Evolutionary conservation across 1,139 yeast species (phyloP).

Genomic region (Hanseniaspora uvarum): DNA sequence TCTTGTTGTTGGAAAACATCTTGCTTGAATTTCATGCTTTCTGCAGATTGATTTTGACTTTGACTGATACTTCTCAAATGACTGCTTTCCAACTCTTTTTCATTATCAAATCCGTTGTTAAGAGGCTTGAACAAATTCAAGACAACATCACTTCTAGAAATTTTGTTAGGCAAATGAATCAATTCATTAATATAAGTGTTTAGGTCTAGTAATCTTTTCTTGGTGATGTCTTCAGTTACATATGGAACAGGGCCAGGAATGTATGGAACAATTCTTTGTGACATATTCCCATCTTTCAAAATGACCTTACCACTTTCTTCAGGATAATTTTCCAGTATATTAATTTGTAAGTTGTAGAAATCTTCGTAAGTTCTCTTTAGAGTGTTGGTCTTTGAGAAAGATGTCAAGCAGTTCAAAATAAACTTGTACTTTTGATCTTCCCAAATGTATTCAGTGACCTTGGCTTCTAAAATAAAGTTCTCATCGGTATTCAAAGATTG

Average conservation of each 20-base stretch:
- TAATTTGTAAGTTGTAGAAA: constrained; percentile 87
- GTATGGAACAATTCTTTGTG: constrained; percentile 72
- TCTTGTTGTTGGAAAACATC: background rate
- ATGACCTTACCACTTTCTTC: constrained; percentile 73
- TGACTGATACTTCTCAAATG: constrained; percentile 17
- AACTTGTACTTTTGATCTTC: constrained; percentile 90
- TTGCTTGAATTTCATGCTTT: constrained; percentile 3
- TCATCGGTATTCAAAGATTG: constrained; percentile 25
- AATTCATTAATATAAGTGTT: constrained; percentile 73
- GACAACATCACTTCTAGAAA: constrained; percentile 61
- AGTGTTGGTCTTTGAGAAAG: constrained; percentile 58
- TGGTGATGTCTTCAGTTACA: constrained; percentile 80
- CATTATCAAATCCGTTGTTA: constrained; percentile 12
- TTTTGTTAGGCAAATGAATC: constrained; percentile 64
- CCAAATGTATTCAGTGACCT: constrained; percentile 70
- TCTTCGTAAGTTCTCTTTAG: constrained; percentile 90
- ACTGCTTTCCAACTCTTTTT: background rate
- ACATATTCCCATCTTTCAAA: constrained; percentile 41
- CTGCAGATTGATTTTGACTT: background rate
- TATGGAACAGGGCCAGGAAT: constrained; percentile 94
- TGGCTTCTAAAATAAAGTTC: constrained; percentile 43
- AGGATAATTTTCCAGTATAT: constrained; percentile 73
- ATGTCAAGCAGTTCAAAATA: constrained; percentile 57
- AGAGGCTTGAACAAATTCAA: constrained; percentile 9
- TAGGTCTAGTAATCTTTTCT: constrained; percentile 72